These are phyloP conservation scores for Seminavis robusta DNA, from an alignment of 108 stramenopile species.

Conservation along the genomic window DNA sequence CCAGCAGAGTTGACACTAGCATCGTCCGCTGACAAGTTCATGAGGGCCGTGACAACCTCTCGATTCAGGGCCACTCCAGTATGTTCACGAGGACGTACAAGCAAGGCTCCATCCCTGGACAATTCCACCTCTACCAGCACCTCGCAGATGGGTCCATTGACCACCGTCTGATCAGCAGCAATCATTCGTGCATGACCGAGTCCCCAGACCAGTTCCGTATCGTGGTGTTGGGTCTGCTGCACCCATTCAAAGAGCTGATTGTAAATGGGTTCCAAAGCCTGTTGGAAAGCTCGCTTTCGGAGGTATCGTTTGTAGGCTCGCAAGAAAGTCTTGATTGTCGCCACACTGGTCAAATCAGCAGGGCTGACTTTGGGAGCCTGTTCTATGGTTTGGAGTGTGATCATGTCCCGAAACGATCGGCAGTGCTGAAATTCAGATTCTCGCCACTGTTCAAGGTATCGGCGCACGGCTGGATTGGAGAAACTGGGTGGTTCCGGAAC, in stretches of 20 bases:
- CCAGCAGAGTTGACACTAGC: neutral
- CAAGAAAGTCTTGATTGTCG: slow-evolving; percentile 19
- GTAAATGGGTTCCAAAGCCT: slow-evolving; percentile 46
- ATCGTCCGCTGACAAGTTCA: neutral
- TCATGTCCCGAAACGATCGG: slow-evolving; percentile 9
- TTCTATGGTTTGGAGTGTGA: slow-evolving; percentile 18
- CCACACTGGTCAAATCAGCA: neutral
- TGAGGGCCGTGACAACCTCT: slow-evolving; percentile 42
- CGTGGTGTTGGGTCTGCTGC: slow-evolving; percentile 17
- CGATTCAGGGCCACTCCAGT: slow-evolving; percentile 52
- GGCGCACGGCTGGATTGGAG: slow-evolving; percentile 3
- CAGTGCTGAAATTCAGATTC: neutral
- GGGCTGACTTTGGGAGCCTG: slow-evolving; percentile 5
- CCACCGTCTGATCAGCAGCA: slow-evolving; percentile 1
- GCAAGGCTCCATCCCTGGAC: slow-evolving; percentile 51
- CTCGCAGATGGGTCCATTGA: slow-evolving; percentile 54
- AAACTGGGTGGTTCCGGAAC: slow-evolving; percentile 6
- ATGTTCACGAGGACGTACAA: slow-evolving; percentile 55
- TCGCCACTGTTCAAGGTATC: slow-evolving; percentile 21
- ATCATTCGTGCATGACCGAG: slow-evolving; percentile 41
- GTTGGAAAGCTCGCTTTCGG: slow-evolving; percentile 15
- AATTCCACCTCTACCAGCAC: slow-evolving; percentile 58
- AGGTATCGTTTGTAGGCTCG: slow-evolving; percentile 7
- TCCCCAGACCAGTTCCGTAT: slow-evolving; percentile 47
- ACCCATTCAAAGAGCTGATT: slow-evolving; percentile 57